Percentiles rank a stretch among this genome's conserved stretches.
These are phyloP conservation scores for Sugiyamaella chiloensis DNA, from an alignment of 805 yeast genomes.

Conservation along the genomic window DNA sequence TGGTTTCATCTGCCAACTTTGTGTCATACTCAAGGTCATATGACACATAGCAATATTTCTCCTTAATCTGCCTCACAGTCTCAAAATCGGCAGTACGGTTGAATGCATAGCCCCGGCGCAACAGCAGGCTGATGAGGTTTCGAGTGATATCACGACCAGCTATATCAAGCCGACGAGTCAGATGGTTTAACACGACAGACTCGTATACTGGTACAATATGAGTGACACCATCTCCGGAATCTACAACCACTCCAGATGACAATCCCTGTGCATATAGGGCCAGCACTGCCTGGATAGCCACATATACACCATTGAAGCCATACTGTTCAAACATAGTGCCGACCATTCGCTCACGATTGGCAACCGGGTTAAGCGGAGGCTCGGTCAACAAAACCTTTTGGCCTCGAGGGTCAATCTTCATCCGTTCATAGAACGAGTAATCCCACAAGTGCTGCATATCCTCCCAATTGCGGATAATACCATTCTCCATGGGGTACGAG, in stretches of 20 bases:
- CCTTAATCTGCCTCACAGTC: constrained; percentile 96
- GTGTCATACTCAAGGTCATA: constrained; percentile 90
- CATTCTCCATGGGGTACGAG: constrained; percentile 98
- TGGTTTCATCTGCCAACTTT: constrained; percentile 88
- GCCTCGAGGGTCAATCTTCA: constrained; percentile 72
- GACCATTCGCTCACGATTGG: constrained; percentile 87
- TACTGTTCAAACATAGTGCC: constrained; percentile 91
- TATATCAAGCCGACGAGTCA: constrained; percentile 88
- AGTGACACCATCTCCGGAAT: constrained; percentile 98
- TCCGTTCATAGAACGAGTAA: constrained; percentile 88
- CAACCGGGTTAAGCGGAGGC: constrained; percentile 96
- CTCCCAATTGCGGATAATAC: constrained; percentile 96
- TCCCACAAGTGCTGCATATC: constrained; percentile 99
- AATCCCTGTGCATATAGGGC: constrained; percentile 97
- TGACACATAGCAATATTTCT: constrained; percentile 90
- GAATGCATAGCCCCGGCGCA: constrained; percentile 96
- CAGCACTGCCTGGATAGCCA: constrained; percentile 96
- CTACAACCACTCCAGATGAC: constrained; percentile 96
- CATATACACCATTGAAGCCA: constrained; percentile 88
- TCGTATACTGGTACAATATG: constrained; percentile 98
- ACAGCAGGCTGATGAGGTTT: constrained; percentile 81
- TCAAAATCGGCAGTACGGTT: constrained; percentile 98
- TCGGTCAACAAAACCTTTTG: constrained; percentile 86
- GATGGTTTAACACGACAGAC: constrained; percentile 91
- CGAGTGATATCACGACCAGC: constrained; percentile 99